Percentiles rank a stretch among this genome's conserved stretches.
These are phyloP conservation scores for Carex sylvatica DNA, from an alignment of 202 grass and related monocot species.

Conservation along the genomic window DNA sequence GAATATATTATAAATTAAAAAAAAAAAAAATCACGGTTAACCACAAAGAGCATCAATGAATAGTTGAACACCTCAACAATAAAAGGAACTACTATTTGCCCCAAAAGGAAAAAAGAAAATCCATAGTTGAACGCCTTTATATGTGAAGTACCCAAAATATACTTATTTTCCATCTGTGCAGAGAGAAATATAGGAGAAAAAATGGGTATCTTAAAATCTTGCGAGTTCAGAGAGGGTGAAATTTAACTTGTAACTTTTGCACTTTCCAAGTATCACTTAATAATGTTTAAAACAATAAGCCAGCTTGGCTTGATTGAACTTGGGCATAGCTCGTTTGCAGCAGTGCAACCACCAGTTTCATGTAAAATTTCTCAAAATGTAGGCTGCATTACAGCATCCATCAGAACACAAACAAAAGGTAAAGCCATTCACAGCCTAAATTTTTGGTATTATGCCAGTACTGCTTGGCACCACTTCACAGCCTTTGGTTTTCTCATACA, in stretches of 20 bases:
- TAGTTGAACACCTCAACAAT: background rate
- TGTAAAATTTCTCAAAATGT: background rate
- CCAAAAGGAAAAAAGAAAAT: background rate
- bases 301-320: background rate
- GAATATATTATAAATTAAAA: background rate
- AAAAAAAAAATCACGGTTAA: background rate
- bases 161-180: background rate
- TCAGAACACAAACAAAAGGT: background rate
- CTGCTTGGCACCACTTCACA: background rate
- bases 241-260: background rate
- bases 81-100: background rate
- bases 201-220: background rate
- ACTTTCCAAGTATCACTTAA: background rate
- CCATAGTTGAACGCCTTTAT: background rate
- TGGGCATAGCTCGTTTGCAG: background rate
- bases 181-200: background rate
- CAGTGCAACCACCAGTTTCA: background rate
- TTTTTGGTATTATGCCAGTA: background rate
- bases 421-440: background rate
- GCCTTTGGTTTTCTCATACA: background rate
- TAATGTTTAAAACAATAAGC: background rate
- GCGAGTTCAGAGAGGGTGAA: background rate
- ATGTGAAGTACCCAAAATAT: too few species aligned
- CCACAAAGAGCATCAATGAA: background rate
- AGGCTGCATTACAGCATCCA: background rate